phyloP scores from a whole-genome alignment of 2,329 filamentous ascomycete species.

The Alternaria brassicicola region DNA sequence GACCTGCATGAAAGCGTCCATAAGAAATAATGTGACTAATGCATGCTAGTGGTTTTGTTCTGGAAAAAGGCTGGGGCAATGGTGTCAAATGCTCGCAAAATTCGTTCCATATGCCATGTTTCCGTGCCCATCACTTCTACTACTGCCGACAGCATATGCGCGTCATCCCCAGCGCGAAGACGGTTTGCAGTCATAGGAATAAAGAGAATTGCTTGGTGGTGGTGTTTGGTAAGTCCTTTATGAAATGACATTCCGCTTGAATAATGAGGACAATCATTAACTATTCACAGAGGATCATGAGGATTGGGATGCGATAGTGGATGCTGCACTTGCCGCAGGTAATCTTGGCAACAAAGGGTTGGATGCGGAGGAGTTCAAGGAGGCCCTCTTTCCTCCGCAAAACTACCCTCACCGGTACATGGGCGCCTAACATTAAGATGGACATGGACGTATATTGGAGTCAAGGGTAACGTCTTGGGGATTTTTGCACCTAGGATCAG shows the following conservation, averaged over 20 bases:
- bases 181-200: neutral
- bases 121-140: constrained; percentile 7
- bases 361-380: neutral
- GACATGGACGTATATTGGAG: neutral
- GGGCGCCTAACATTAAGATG: neutral
- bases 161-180: neutral
- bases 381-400: neutral
- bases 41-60: neutral
- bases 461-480: no score
- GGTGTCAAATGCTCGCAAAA: neutral
- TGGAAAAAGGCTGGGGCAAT: neutral
- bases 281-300: neutral
- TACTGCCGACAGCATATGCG: constrained; percentile 12
- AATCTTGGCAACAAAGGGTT: neutral
- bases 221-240: constrained; percentile 1
- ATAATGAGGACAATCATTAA: neutral
- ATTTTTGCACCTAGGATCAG: neutral
- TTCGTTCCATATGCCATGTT: constrained; percentile 6
- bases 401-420: neutral
- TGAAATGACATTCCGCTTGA: neutral
- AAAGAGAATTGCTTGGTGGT: neutral
- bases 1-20: neutral
- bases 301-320: constrained; percentile 3
- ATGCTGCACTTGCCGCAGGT: neutral
- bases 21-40: neutral